Conservation (phyloP, 495 filamentous ascomycete species). For the Penicillium silybi region DNA sequence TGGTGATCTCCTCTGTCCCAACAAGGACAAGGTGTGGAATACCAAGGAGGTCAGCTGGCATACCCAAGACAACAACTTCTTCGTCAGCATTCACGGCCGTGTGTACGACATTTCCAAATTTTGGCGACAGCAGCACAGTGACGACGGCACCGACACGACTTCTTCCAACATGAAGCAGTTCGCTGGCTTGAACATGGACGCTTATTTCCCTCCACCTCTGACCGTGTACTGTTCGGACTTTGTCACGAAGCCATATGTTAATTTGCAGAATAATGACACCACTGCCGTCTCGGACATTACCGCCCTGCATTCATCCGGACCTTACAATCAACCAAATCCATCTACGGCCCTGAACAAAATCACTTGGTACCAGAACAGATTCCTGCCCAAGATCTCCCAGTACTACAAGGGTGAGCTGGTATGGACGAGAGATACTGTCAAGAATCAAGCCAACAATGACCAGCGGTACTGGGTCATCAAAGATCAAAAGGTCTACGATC, state of each 20-base stretch:
- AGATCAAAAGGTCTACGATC: slow-evolving; percentile 72
- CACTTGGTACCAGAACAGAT: slow-evolving; percentile 72
- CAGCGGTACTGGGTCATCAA: slow-evolving; percentile 78
- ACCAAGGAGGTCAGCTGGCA: slow-evolving; percentile 67
- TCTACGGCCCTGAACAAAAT: slow-evolving; percentile 54
- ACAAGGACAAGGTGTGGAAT: slow-evolving; percentile 88
- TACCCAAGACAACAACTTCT: slow-evolving; percentile 71
- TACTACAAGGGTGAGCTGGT: slow-evolving; percentile 89
- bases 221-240: slow-evolving; percentile 66
- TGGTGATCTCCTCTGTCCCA: slow-evolving; percentile 80
- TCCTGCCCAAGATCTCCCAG: slow-evolving; percentile 74
- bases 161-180: slow-evolving; percentile 67
- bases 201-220: slow-evolving; percentile 82
- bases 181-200: slow-evolving; percentile 71
- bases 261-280: slow-evolving; percentile 62
- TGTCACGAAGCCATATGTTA: slow-evolving; percentile 49
- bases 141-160: slow-evolving; percentile 54
- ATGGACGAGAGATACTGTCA: slow-evolving; percentile 50
- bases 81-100: slow-evolving; percentile 78
- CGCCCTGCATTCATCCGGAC: slow-evolving; percentile 68
- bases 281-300: slow-evolving; percentile 31
- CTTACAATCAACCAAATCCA: slow-evolving; percentile 42
- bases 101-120: slow-evolving; percentile 94
- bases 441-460: slow-evolving; percentile 56
- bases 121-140: slow-evolving; percentile 78